Percentiles rank a stretch among this genome's conserved stretches.
Evolutionary conservation across 1,284 basidiomycete species (phyloP).

Genomic region (Cutaneotrichosporon dermatis): DNA sequence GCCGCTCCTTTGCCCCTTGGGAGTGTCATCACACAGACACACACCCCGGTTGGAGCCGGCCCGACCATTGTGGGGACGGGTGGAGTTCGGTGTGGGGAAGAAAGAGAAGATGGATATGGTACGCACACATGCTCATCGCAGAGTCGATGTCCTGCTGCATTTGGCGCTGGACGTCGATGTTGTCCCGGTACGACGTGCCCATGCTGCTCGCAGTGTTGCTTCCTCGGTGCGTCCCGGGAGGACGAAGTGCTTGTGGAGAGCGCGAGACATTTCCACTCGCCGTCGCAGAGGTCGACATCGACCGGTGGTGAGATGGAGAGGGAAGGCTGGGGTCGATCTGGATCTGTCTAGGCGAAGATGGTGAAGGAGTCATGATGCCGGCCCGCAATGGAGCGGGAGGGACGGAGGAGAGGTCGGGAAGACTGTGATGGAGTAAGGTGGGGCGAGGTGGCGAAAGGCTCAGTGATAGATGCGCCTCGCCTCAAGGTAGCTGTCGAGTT

Average conservation of each 20-base stretch:
- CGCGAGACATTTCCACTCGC: constrained; percentile 9
- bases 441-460: too few relatives aligned
- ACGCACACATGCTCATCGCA: constrained; percentile 47
- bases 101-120: too few relatives aligned
- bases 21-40: not conserved
- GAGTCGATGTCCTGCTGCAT: constrained; percentile 46
- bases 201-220: not conserved
- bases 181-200: constrained; percentile 22
- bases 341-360: constrained; percentile 32
- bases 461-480: too few relatives aligned
- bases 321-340: constrained; percentile 24
- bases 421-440: too few relatives aligned
- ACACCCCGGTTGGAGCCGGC: too few relatives aligned
- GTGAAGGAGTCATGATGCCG: constrained; percentile 13
- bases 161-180: constrained; percentile 37
- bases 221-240: not conserved
- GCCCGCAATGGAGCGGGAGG: not conserved
- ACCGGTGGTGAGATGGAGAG: constrained; percentile 16
- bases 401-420: not conserved
- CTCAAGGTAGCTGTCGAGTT: too few relatives aligned
- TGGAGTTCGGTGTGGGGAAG: too few relatives aligned
- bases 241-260: constrained; percentile 29
- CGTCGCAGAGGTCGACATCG: constrained; percentile 13
- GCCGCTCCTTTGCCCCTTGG: too few relatives aligned
- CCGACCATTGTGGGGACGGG: too few relatives aligned